Evolutionary conservation across 2,329 filamentous ascomycete genomes (phyloP), one percentile per base, ranked within the genome.

Genomic region (Fusarium tanahbumbuense): DNA sequence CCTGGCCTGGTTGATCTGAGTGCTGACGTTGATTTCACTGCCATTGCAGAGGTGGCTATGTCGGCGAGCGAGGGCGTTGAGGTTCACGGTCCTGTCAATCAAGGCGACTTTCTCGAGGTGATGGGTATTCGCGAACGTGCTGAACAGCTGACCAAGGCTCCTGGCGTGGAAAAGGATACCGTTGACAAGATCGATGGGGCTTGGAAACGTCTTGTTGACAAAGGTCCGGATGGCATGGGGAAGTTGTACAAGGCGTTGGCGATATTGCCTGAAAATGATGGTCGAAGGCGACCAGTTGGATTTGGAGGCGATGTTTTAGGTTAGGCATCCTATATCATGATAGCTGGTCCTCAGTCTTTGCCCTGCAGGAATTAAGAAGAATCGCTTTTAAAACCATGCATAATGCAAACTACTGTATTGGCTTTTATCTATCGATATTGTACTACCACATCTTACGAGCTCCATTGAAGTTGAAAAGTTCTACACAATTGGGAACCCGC

Each of bases 181-280:
- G 87, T 82, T 30, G 84, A 83, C 71, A 88, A 89, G 54, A 84
- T 98, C 32, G 89, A 93, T 70, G 87, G 84, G 67, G 91, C 92
- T 0, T 97, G 93, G 88, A 91, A 88, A 81, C 85, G 96, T 66
- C 82, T 99, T 54, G 88, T 98, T n/a, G 94, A 97, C 78, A 85
- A 89, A 44, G 91, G 92, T 0, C 91, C 90, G 3, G 89, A 88
- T 54, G 95, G 94, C 0, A 99, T 99, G 96, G 96, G 96, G 0
- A 94, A 91, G 82, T 83, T 97, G 23, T 99, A 99, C 79, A 98
- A 98, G 82, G 94, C 89, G 25, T 86, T 99, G 86, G 93, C 94
- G 15, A 93, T 99, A 74, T 78, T 98, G 75, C 96, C 96, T 1
- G 92, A 94, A 79, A 93, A 92, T 69, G 87, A 85, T 37, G 91